Evolutionary conservation across 768 basidiomycete species (phyloP), one percentile per base, ranked within the genome.

Genomic region (Trametes sanguinea): DNA sequence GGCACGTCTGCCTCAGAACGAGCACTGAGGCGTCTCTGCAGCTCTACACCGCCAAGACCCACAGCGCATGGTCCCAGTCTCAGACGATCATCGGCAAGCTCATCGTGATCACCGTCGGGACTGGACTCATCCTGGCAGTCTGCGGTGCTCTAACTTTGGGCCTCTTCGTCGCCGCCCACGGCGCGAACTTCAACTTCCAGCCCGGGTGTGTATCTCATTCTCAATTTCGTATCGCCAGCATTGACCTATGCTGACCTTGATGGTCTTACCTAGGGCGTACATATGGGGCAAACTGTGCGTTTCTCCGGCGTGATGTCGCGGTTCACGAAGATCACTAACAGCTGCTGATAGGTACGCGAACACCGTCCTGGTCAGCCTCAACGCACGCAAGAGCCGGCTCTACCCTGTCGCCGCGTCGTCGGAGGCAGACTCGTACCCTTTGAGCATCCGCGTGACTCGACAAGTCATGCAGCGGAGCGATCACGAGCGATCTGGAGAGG

Each of bases 241-340:
- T 5, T 10, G 4, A 10, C 1, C 43, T 8, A 3, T 22, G 45
- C 35, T 44, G 44, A 40, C 22, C 6, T 11, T 37, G 35, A 17
- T 16, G 30, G 17, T n/a, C 17, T 22, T 37, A 30, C n/a, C 1
- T 46, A 61, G 60, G 6, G 60, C 60, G 22, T 61, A 61, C 60
- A 61, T 61, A 37, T 61, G 60, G 60, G 60, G 60, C 6, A 61
- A 61, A 37, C 45, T 61, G 53, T 61, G 39, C 51, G 56, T 57
- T 30, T 47, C 37, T 17, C 8, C 39, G 4, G 13, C 32, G 9
- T 22, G n/a, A n/a, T 22, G 17, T n/a, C 6, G 1, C 51, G 8
- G 10, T 27, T n/a, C 32, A 22, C 14, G 10, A 11, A 5, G 9
- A 10, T 37, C 10, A 56, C 32, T 37, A 16, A 16, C 44, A 2